Evolutionary conservation across 2,329 filamentous ascomycete species (phyloP), one percentile per base, ranked within the genome.

Genomic region (Thermoascus crustaceus): DNA sequence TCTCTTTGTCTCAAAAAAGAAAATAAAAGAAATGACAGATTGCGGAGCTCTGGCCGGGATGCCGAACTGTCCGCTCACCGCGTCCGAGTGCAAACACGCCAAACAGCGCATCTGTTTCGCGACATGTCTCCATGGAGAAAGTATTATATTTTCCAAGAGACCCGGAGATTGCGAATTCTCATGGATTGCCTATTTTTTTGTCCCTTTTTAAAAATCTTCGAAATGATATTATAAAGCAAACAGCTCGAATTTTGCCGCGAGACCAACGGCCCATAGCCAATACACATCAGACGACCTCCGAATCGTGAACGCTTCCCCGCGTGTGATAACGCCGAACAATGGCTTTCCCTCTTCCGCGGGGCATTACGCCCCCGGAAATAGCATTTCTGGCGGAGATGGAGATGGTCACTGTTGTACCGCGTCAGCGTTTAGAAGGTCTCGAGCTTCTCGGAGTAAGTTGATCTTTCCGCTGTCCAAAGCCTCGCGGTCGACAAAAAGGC

Each of bases 331-430:
- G 40, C 45, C 38, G 39, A 29, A 41, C 47, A 36, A 80, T 80
- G 76, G 76, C 76, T 34, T 71, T 78, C 46, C 73, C 75, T 44
- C 67, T 79, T 26, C 73, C 73, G 24, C 68, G 73, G 44, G 75
- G 81, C 60, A 73, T 95, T 29, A 82, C 84, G 50, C 86, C 91
- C 40, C 72, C 84, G 45, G 91, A 98, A 66, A 83, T 93, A 30
- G 84, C 87, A 33, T 98, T 96, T 55, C 69, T 96, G 18, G 94
- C 88, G 62, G 91, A 98, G 67, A 96, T 95, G 87, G 89, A 96
- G 67, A 76, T 86, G 52, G 83, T 98, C 37, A 95, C 88, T 0
- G 76, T 98, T 14, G 78, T 96, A 32, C 91, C 91, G 22, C 84
- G 91, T 35, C 88, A 96, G 60, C 77, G 84, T 45, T 78, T 98